Conservation (phyloP, 768 basidiomycete genomes). For the Auricularia sp. region DNA sequence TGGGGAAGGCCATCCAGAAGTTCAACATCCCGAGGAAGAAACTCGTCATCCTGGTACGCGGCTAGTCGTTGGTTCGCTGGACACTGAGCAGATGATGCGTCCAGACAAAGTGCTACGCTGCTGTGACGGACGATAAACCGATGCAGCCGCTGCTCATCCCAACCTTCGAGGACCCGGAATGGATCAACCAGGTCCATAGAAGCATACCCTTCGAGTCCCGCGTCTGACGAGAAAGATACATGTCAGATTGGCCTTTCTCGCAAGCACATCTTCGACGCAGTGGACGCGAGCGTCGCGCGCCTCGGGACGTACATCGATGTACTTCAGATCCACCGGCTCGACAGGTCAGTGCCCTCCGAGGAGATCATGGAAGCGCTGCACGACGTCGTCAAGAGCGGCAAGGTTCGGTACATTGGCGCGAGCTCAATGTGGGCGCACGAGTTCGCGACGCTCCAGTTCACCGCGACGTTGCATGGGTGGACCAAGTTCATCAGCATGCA, state of each 20-base stretch:
- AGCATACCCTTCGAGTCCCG: background rate
- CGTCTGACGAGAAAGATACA: background rate
- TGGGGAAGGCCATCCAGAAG: slow-evolving; percentile 65
- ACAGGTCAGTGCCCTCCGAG: slow-evolving; percentile 25
- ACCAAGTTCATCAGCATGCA: slow-evolving; percentile 27
- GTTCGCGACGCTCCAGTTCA: slow-evolving; percentile 32
- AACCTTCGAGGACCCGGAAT: slow-evolving; percentile 5
- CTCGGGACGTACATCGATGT: slow-evolving; percentile 35
- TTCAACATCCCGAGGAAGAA: slow-evolving; percentile 24
- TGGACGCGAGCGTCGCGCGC: slow-evolving; percentile 31
- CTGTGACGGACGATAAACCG: slow-evolving; percentile 9
- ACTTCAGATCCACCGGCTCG: slow-evolving; percentile 38
- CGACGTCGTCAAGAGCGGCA: slow-evolving; percentile 38
- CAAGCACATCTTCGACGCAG: slow-evolving; percentile 40
- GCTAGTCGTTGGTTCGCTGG: background rate
- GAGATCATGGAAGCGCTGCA: slow-evolving; percentile 45
- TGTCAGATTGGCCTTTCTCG: background rate
- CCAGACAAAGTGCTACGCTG: slow-evolving; percentile 17
- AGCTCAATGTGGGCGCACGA: slow-evolving; percentile 40
- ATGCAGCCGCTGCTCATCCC: slow-evolving; percentile 5
- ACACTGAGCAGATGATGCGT: background rate
- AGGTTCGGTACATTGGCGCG: slow-evolving; percentile 43
- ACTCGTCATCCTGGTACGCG: slow-evolving; percentile 17
- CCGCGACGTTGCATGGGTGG: slow-evolving; percentile 36
- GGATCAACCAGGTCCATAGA: slow-evolving; percentile 16